Evolutionary conservation across 2,329 filamentous ascomycete species (phyloP).

Genomic region (Fusarium nanum): DNA sequence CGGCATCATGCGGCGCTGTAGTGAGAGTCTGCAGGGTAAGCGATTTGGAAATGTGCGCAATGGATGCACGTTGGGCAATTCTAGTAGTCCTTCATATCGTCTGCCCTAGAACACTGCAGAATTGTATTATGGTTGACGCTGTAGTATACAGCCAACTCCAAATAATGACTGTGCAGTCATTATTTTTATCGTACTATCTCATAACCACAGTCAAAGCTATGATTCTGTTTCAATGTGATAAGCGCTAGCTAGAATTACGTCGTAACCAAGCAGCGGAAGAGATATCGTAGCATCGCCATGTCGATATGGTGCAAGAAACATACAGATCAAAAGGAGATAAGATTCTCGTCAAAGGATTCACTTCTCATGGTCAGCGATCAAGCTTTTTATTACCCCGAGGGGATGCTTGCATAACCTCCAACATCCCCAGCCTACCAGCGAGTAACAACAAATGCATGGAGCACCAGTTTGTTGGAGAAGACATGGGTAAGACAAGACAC

Average conservation of each 20-base stretch:
- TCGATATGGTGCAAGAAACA: background rate
- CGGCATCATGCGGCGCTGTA: background rate
- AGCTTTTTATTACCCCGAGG: slow-evolving; percentile 5
- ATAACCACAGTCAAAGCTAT: background rate
- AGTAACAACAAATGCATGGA: slow-evolving; percentile 8
- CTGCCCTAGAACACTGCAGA: background rate
- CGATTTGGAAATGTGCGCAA: background rate
- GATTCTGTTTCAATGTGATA: background rate
- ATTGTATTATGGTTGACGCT: background rate
- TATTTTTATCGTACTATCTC: background rate
- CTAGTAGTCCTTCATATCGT: background rate
- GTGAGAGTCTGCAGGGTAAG: background rate
- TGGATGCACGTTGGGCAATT: background rate
- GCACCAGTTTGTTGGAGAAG: slow-evolving; percentile 22
- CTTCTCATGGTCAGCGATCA: background rate
- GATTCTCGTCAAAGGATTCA: background rate
- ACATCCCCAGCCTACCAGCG: slow-evolving; percentile 3
- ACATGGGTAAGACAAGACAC: slow-evolving; percentile 21
- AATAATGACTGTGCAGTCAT: background rate
- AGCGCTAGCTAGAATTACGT: background rate
- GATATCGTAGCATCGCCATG: background rate
- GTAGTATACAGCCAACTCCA: background rate
- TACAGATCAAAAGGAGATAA: background rate
- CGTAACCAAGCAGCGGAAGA: background rate
- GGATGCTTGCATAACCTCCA: slow-evolving; percentile 3